A percentile compares a stretch with the other conserved stretches of the same genome.
These are phyloP conservation scores for Geotrichum siamense DNA, from an alignment of 1,139 yeast species.

Conservation along the genomic window DNA sequence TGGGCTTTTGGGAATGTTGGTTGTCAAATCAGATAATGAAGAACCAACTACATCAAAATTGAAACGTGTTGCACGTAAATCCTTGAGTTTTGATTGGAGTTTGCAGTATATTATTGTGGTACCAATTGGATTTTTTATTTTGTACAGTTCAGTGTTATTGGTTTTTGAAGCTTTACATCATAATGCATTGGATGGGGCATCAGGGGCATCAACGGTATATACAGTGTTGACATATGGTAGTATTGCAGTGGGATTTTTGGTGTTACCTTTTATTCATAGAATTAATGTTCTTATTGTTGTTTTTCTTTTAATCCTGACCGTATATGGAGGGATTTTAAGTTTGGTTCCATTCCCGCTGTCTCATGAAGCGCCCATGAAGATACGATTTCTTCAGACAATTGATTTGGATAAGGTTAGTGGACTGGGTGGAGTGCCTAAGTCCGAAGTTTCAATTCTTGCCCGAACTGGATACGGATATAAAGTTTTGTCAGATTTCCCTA, in stretches of 20 bases:
- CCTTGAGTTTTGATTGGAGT: conserved; percentile 70
- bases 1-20: conserved; percentile 44
- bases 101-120: conserved; percentile 61
- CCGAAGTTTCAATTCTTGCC: conserved; percentile 46
- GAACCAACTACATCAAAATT: conserved; percentile 22
- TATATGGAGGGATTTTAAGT: conserved; percentile 38
- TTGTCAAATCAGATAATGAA: conserved; percentile 21
- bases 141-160: conserved; percentile 43
- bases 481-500: conserved; percentile 55
- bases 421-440: conserved; percentile 21
- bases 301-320: conserved; percentile 35
- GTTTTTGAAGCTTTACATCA: conserved; percentile 59
- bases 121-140: conserved; percentile 53
- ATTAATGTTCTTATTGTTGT: conserved; percentile 48
- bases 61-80: conserved; percentile 32
- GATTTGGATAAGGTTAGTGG: conserved; percentile 36
- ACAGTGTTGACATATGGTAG: conserved; percentile 37
- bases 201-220: conserved; percentile 45
- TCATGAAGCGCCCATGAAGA: conserved; percentile 54
- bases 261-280: conserved; percentile 67
- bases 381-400: conserved; percentile 56
- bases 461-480: conserved; percentile 42
- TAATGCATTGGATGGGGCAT: conserved; percentile 57
- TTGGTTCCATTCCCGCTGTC: conserved; percentile 48
- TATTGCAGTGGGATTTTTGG: conserved; percentile 46